These are phyloP conservation scores for Kluyveromyces sp. DNA, from an alignment of 1,139 yeast genomes.

Conservation along the genomic window DNA sequence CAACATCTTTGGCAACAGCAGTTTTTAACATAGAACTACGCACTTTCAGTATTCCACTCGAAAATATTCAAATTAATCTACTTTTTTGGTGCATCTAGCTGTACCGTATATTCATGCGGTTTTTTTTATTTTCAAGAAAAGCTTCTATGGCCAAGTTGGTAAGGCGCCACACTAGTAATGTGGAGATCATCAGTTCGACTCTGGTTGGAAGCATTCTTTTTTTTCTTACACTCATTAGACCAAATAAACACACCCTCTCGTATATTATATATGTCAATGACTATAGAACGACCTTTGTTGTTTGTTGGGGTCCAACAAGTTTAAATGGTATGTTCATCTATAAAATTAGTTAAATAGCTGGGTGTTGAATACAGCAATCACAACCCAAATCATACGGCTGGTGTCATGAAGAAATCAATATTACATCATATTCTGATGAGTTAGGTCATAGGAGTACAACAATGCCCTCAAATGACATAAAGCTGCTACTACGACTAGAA, in stretches of 20 bases:
- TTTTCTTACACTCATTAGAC: not conserved
- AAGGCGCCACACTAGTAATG: conserved; percentile 33
- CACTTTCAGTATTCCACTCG: too few relatives aligned
- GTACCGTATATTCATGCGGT: not conserved
- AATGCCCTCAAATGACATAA: conserved; percentile 65
- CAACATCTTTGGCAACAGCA: too few relatives aligned
- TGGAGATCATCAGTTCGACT: conserved; percentile 31
- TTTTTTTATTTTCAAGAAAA: not conserved
- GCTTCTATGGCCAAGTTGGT: conserved; percentile 33
- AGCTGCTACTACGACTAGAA: conserved; percentile 77
- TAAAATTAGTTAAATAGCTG: not conserved
- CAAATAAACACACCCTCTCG: not conserved
- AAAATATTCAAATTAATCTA: not conserved
- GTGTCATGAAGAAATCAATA: not conserved
- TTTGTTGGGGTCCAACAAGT: too few relatives aligned
- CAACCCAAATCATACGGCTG: too few relatives aligned
- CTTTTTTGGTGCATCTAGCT: not conserved
- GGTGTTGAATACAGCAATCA: not conserved
- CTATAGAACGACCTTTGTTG: not conserved
- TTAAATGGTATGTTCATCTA: not conserved
- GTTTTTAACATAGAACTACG: too few relatives aligned
- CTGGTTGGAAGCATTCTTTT: conserved; percentile 27
- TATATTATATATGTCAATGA: not conserved
- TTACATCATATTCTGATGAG: conserved; percentile 30
- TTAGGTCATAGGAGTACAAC: conserved; percentile 48